Evolutionary conservation across 441 rosid species (phyloP).

Genomic region (Dalechampia spathulata): DNA sequence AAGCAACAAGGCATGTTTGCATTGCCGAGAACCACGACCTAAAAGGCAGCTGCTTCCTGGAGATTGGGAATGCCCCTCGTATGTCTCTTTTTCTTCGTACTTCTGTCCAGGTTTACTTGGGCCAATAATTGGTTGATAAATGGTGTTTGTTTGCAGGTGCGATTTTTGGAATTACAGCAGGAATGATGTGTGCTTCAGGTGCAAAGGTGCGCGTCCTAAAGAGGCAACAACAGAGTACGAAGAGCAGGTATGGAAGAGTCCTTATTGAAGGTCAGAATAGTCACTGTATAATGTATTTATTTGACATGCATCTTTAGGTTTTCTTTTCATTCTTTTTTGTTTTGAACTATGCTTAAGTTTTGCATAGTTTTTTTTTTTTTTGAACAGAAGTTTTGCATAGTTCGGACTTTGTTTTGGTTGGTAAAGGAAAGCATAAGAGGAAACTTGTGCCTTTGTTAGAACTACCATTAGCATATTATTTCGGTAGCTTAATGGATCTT

Average conservation of each 20-base stretch:
- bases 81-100: constrained; percentile 24
- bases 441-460: no score
- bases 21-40: constrained; percentile 53
- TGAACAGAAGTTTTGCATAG: no score
- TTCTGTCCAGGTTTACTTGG: background rate
- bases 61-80: constrained; percentile 96
- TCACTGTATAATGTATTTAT: no score
- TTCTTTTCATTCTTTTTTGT: no score
- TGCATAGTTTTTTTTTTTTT: no score
- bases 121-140: background rate
- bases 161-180: constrained; percentile 64
- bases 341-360: no score
- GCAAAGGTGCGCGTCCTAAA: constrained; percentile 46
- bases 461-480: no score
- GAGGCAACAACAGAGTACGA: constrained; percentile 24
- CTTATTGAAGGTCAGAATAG: no score
- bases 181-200: constrained; percentile 57
- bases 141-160: constrained; percentile 39
- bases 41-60: constrained; percentile 56
- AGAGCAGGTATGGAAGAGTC: constrained; percentile 20
- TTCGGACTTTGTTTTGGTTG: no score
- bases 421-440: no score
- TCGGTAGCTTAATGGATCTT: no score
- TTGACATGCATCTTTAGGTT: no score
- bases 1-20: constrained; percentile 58